Base-by-base conservation (phyloP, 805 yeast genomes). In the Candida nemodendra region DNA sequence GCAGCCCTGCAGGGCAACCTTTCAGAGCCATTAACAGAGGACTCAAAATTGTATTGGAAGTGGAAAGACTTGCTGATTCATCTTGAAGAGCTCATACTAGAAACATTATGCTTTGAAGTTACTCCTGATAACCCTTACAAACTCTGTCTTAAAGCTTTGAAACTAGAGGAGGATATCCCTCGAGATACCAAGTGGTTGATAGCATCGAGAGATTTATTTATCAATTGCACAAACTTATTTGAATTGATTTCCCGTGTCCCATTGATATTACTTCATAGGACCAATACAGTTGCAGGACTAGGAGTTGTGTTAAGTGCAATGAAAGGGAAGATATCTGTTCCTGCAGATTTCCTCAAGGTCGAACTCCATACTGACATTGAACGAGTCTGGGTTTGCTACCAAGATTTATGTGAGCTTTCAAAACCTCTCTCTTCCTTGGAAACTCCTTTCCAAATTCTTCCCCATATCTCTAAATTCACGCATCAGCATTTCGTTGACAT, bases 61-160 rank as follows among this genome's bases (percentile, higher is more conserved):
- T 78, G 74, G 81, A 62, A 65, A 44, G 81, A 69, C 44, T 59
- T 59, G 12, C 64, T 76, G 22, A 61, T 66, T 9, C 64, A 51
- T 56, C 63, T 64, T 30, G 84, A 69, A 39, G 78, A 64, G 53
- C 55, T 64, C 48, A 59, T 67, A 39, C 64, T 68, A 35, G 76
- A 67, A 44, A 64, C 67, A 1, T 44, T 68, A 7, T 72, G 74
- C 47, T 78, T 70, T 48, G 82, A 76, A 47, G 62, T 76, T 34
- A 60, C 61, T 0, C 61, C 68, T 5, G 58, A 59, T 13, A 62
- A 66, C 13, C 77, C 78, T 4, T 69, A 71, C 44, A 54, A 41
- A 34, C 13, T 50, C 4, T 47, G 56, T 13, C 26, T 56, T n/a
- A 44, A 40, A 19, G 57, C 48, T 1, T 29, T 61, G n/a, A 41